phyloP scores from a whole-genome alignment of 768 basidiomycete genomes.

The Psilocybe sp. region DNA sequence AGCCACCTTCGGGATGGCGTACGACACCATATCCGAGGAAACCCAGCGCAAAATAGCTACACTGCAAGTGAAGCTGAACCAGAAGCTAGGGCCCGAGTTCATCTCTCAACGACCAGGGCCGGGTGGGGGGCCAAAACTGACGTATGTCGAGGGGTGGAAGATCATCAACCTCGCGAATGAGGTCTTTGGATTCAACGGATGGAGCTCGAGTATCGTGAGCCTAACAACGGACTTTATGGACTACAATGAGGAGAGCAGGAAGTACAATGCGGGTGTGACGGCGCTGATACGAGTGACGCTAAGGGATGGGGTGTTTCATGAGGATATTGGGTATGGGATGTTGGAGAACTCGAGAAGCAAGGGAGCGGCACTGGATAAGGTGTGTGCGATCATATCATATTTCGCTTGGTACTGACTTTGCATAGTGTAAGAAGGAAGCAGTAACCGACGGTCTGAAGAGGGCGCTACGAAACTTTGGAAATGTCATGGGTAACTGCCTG shows the following conservation, averaged over 20 bases:
- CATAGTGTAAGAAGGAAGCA: slow-evolving; percentile 96
- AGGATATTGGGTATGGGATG: slow-evolving; percentile 91
- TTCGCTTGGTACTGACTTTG: neutral
- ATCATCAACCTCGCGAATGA: slow-evolving; percentile 98
- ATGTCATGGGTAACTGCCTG: slow-evolving; percentile 93
- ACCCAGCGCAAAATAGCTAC: slow-evolving; percentile 64
- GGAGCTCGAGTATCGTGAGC: slow-evolving; percentile 79
- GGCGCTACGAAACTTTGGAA: slow-evolving; percentile 88
- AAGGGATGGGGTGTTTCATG: slow-evolving; percentile 84
- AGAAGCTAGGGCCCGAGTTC: slow-evolving; percentile 92
- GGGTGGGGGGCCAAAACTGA: slow-evolving; percentile 82
- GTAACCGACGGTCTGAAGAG: slow-evolving; percentile 94
- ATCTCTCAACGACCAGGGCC: slow-evolving; percentile 88
- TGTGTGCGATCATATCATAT: slow-evolving; percentile 29
- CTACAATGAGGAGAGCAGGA: slow-evolving; percentile 58
- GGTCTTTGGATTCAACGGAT: slow-evolving; percentile 97
- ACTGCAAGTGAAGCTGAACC: slow-evolving; percentile 79
- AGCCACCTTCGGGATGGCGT: slow-evolving; percentile 3
- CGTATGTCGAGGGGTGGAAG: slow-evolving; percentile 97
- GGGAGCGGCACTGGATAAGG: slow-evolving; percentile 88
- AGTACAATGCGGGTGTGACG: slow-evolving; percentile 74
- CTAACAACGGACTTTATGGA: slow-evolving; percentile 81
- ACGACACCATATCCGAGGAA: slow-evolving; percentile 52
- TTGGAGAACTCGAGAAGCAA: slow-evolving; percentile 85
- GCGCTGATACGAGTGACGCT: slow-evolving; percentile 87